Evolutionary conservation across 2,329 filamentous ascomycete genomes (phyloP).

Genomic region (Fusarium sp.): DNA sequence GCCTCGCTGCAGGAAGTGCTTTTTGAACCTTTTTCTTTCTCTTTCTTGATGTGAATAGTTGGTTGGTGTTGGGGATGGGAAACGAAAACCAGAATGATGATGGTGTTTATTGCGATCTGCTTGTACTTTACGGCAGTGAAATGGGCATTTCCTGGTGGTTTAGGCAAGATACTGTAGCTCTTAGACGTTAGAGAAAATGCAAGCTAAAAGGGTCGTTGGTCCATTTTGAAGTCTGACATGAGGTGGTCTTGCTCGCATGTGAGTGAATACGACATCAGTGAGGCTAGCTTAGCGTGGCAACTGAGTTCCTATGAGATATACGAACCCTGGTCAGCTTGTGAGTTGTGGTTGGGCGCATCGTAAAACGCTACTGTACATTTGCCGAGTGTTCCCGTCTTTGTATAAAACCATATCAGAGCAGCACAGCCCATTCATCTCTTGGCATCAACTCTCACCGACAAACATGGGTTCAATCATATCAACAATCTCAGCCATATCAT

Average conservation of each 20-base stretch:
- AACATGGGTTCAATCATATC: conserved; percentile 51
- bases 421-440: neutral
- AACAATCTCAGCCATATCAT: conserved; percentile 35
- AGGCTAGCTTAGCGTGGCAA: neutral
- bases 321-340: neutral
- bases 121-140: conserved; percentile 13
- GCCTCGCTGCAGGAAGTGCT: neutral
- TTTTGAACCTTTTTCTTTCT: neutral
- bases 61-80: conserved; percentile 7
- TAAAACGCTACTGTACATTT: neutral
- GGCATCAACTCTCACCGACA: neutral
- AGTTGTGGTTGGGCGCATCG: neutral
- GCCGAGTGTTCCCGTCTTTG: neutral
- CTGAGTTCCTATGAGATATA: neutral
- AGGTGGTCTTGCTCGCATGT: neutral
- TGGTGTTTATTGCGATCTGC: conserved; percentile 22
- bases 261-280: neutral
- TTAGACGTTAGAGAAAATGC: conserved; percentile 49
- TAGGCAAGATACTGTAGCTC: conserved; percentile 27
- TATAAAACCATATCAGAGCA: neutral
- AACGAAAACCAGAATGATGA: conserved; percentile 40
- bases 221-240: conserved; percentile 2
- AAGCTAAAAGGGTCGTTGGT: conserved; percentile 30
- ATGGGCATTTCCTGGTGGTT: conserved; percentile 18
- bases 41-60: neutral